These are phyloP conservation scores for Aureobasidium musti DNA, from an alignment of 2,329 filamentous ascomycete genomes.

Conservation along the genomic window DNA sequence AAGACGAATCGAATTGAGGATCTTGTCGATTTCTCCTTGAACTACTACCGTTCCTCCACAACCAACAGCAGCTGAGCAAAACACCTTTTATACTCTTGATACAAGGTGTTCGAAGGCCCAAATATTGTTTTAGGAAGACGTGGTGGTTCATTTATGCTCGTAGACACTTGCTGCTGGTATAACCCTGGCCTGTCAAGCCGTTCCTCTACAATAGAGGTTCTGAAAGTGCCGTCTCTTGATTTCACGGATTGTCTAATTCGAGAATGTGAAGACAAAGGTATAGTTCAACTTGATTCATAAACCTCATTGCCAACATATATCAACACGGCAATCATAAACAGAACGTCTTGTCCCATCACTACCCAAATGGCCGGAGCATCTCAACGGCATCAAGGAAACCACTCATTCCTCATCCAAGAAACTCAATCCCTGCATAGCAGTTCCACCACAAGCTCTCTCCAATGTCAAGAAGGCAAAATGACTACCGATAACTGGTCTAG, in stretches of 20 bases:
- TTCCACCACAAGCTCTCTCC: constrained; percentile 74
- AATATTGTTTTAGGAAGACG: neutral
- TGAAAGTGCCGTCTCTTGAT: neutral
- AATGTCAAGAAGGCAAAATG: constrained; percentile 86
- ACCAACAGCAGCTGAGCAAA: too few species aligned
- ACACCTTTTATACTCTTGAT: neutral
- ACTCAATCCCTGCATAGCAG: constrained; percentile 60
- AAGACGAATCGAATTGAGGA: neutral
- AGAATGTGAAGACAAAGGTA: neutral
- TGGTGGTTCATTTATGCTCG: neutral
- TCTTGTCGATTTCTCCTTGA: neutral
- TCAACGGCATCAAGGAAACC: neutral
- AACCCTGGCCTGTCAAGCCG: neutral
- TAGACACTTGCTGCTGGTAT: neutral
- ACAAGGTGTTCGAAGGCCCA: neutral
- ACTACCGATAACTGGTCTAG: constrained; percentile 78
- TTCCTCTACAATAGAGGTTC: neutral
- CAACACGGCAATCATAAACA: neutral
- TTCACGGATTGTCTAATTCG: neutral
- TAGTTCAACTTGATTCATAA: too few species aligned
- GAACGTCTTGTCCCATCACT: neutral
- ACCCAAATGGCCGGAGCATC: neutral
- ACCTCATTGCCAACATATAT: too few species aligned
- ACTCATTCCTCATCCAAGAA: constrained; percentile 27
- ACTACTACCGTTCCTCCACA: too few species aligned